phyloP scores from a whole-genome alignment of 331 rosid genomes.

The Malus hybrid region DNA sequence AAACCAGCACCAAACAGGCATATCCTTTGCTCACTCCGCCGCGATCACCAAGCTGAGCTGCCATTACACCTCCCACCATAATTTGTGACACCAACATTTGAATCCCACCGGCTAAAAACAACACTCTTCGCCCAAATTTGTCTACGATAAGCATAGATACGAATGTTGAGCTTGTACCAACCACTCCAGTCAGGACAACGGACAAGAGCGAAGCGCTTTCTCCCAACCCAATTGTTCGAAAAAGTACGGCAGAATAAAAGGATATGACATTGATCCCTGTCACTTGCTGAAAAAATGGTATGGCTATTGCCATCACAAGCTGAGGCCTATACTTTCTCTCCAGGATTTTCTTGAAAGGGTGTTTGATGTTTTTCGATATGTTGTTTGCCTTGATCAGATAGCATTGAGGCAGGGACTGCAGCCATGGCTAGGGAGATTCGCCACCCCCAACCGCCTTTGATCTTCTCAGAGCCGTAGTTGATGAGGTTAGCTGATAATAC shows the following conservation, averaged over 20 bases:
- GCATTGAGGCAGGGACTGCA: conserved; percentile 50
- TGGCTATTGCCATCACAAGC: conserved; percentile 58
- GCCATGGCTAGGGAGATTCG: conserved; percentile 63
- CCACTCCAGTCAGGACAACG: conserved; percentile 42
- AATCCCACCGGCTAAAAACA: conserved; percentile 53
- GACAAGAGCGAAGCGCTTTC: conserved; percentile 59
- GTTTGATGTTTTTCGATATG: conserved; percentile 21
- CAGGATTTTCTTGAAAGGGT: conserved; percentile 32
- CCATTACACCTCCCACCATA: conserved; percentile 42
- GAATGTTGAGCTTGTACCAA: conserved; percentile 50
- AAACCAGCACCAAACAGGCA: conserved; percentile 34
- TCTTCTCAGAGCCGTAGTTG: conserved; percentile 62
- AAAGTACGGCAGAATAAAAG: conserved; percentile 56
- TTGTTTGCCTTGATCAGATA: conserved; percentile 46
- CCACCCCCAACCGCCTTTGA: conserved; percentile 63
- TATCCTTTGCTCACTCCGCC: conserved; percentile 44
- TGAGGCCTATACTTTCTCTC: conserved; percentile 53
- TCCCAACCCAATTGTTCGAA: conserved; percentile 57
- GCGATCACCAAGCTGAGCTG: conserved; percentile 42
- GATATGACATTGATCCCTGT: conserved; percentile 73
- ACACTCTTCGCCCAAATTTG: conserved; percentile 51
- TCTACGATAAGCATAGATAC: conserved; percentile 65
- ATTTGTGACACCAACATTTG: conserved; percentile 56
- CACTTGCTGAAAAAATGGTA: conserved; percentile 74
- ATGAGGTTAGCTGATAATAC: conserved; percentile 51